These are phyloP conservation scores for Rhexocercosporidium sp. DNA, from an alignment of 2,329 filamentous ascomycete genomes.

Conservation along the genomic window DNA sequence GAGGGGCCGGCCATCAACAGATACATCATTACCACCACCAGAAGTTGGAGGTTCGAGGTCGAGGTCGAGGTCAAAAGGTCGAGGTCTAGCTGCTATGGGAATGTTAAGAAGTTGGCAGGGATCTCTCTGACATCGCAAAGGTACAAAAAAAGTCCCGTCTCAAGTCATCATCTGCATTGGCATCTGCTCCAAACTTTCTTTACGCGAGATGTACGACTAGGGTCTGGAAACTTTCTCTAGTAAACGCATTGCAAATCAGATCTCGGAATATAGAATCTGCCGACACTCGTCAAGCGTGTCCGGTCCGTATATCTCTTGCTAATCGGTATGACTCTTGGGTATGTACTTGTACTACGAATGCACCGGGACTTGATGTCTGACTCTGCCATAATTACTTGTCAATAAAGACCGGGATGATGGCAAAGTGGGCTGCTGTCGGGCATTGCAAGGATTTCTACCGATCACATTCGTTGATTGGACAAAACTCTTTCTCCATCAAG, in stretches of 20 bases:
- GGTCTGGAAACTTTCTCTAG: no score
- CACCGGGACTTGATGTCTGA: no score
- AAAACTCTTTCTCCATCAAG: slow-evolving; percentile 5
- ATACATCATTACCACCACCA: no score
- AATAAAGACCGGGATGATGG: no score
- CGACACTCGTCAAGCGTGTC: not conserved
- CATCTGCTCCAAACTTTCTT: not conserved
- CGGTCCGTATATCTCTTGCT: not conserved
- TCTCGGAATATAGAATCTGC: not conserved
- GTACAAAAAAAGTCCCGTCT: not conserved
- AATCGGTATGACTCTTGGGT: not conserved
- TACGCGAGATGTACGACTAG: not conserved
- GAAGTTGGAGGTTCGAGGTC: no score
- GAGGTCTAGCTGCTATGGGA: not conserved
- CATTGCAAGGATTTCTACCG: not conserved
- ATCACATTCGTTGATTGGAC: not conserved
- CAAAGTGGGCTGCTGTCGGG: not conserved
- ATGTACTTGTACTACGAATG: no score
- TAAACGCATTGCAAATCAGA: no score
- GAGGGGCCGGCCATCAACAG: no score
- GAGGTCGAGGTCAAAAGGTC: no score
- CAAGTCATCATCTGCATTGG: not conserved
- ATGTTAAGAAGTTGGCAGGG: not conserved
- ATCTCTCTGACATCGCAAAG: not conserved
- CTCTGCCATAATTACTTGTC: no score